These are phyloP conservation scores for Coemansia sp. DNA, from an alignment of 192 early-diverging fungal genomes.

Conservation along the genomic window DNA sequence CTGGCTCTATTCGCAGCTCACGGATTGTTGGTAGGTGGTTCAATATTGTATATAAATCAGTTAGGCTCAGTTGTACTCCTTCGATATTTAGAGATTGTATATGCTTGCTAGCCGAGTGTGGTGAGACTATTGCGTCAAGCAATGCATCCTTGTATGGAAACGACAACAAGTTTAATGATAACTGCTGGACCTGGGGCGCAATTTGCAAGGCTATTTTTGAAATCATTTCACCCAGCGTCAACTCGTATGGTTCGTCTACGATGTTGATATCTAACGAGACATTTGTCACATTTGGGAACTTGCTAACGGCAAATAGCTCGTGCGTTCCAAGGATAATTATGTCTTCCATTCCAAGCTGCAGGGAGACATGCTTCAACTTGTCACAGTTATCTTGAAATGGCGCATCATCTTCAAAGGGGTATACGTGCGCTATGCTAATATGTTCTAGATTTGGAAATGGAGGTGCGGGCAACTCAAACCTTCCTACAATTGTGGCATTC, in stretches of 20 bases:
- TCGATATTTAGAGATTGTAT: not conserved
- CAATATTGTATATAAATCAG: not conserved
- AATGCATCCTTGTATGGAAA: not conserved
- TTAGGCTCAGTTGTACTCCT: not conserved
- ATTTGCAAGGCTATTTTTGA: constrained; percentile 5
- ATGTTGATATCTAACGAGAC: not conserved
- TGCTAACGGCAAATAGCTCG: not conserved
- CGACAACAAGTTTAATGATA: not conserved
- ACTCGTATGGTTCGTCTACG: not conserved
- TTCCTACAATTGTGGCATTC: not conserved
- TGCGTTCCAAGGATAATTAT: not conserved
- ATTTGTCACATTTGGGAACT: not conserved
- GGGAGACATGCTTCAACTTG: not conserved
- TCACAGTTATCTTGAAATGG: not conserved
- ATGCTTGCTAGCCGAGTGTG: not conserved
- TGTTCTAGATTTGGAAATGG: constrained; percentile 1
- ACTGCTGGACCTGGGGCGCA: not conserved
- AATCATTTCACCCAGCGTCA: not conserved
- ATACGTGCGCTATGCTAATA: not conserved
- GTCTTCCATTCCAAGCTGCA: not conserved
- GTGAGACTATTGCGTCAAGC: not conserved
- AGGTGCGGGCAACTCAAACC: not conserved
- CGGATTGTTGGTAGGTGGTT: not conserved
- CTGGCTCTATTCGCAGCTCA: not conserved
- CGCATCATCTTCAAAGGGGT: not conserved